A percentile compares a stretch with the other conserved stretches of the same genome.
Evolutionary conservation across 139 green algal genomes (phyloP).

Genomic region (Diplosphaera chodatii): DNA sequence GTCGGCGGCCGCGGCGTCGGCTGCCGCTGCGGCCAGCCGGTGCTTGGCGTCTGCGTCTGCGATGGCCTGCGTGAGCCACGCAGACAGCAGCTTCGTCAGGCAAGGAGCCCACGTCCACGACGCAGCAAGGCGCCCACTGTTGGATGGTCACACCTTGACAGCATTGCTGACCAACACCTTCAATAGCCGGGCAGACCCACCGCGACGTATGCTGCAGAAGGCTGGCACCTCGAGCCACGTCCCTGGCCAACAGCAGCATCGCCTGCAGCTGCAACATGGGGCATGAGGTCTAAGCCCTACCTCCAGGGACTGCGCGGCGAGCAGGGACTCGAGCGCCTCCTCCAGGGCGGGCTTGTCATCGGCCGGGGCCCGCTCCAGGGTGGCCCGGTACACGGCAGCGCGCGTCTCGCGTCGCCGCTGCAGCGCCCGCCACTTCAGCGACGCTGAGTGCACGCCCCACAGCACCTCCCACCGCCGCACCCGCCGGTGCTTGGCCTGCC

Average conservation of each 20-base stretch:
- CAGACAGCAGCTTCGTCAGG: too few species aligned
- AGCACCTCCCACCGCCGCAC: conserved; percentile 69
- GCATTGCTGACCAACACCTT: too few species aligned
- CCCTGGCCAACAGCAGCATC: too few species aligned
- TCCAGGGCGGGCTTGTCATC: conserved; percentile 16
- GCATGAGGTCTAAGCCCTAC: too few species aligned
- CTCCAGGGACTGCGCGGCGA: conserved; percentile 22
- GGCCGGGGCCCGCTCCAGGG: conserved; percentile 17
- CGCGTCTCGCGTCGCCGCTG: conserved; percentile 25
- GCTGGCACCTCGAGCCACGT: too few species aligned
- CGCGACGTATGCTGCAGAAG: too few species aligned
- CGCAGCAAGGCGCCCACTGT: too few species aligned
- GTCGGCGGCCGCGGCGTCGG: neutral
- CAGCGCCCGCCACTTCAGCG: conserved; percentile 28
- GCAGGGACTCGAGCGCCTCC: conserved; percentile 18
- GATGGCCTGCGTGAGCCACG: conserved; percentile 9
- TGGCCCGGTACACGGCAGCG: conserved; percentile 10
- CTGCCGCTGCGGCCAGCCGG: conserved; percentile 13
- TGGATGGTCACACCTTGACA: too few species aligned
- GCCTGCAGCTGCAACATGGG: too few species aligned
- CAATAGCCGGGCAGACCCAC: too few species aligned
- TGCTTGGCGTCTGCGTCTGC: conserved; percentile 38
- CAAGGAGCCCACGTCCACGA: too few species aligned
- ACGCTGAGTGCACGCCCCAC: conserved; percentile 40
- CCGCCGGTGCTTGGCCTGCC: conserved; percentile 38